Conservation (phyloP, 169 alveolate species). For the Cryptosporidium baileyi region DNA sequence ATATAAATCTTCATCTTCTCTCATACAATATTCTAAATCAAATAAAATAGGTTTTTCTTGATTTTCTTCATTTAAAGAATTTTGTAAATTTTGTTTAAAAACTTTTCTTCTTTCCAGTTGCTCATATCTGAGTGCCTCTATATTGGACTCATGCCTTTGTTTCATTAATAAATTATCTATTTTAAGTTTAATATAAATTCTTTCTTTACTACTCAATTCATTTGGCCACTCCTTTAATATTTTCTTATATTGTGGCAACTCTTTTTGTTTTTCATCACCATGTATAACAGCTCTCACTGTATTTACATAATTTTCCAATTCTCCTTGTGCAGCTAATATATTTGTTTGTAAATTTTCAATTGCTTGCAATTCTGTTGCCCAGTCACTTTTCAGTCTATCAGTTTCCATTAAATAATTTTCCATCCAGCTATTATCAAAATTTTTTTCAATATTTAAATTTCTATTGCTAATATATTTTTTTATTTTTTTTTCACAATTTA, state of each 20-base stretch:
- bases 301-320: constrained; percentile 31
- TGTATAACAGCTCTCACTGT: not conserved
- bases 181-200: constrained; percentile 23
- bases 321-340: constrained; percentile 26
- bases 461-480: not conserved
- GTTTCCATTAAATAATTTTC: constrained; percentile 52
- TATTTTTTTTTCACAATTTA: constrained; percentile 1
- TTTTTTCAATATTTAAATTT: not conserved
- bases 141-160: constrained; percentile 10
- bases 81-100: not conserved
- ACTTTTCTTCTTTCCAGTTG: constrained; percentile 26
- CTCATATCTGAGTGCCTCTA: constrained; percentile 26
- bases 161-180: constrained; percentile 5
- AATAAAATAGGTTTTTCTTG: not conserved
- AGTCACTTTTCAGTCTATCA: constrained; percentile 22
- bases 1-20: constrained; percentile 37
- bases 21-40: constrained; percentile 18
- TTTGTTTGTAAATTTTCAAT: not conserved
- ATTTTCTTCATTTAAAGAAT: not conserved
- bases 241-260: not conserved
- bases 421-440: not conserved
- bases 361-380: constrained; percentile 42
- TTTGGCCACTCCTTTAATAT: constrained; percentile 31
- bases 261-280: constrained; percentile 19
- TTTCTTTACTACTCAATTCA: constrained; percentile 49